Percentiles rank a stretch among this genome's conserved stretches.
phyloP scores from a whole-genome alignment of 106 monocot species.

The Dendrobium huoshanense region DNA sequence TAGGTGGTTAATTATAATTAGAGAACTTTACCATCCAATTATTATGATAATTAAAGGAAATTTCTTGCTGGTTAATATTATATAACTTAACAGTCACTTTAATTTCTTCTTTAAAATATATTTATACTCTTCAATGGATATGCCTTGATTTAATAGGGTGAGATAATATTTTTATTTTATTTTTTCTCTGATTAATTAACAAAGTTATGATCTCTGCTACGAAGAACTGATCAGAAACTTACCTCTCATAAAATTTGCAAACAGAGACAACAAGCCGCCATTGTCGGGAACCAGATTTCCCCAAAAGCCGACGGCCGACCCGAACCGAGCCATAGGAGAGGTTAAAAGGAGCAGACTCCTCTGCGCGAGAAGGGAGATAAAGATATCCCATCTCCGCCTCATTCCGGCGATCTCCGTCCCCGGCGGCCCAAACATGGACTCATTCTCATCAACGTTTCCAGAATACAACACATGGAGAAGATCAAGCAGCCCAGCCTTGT shows the following conservation, averaged over 20 bases:
- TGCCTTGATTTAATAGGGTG: too few species aligned
- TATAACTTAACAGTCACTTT: too few species aligned
- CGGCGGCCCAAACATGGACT: constrained; percentile 4
- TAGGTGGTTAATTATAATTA: too few species aligned
- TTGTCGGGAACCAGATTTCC: constrained; percentile 19
- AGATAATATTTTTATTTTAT: too few species aligned
- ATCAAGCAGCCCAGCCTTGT: constrained; percentile 9
- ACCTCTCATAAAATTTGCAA: constrained; percentile 14
- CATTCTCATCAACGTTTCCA: constrained; percentile 8
- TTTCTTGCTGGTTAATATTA: too few species aligned
- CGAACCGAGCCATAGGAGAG: background rate
- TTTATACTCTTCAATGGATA: too few species aligned
- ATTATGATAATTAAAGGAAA: too few species aligned
- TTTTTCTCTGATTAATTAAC: too few species aligned
- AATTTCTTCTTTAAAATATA: too few species aligned
- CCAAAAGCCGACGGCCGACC: constrained; percentile 12
- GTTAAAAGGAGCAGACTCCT: constrained; percentile 1
- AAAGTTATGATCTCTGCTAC: too few species aligned
- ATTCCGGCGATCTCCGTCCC: constrained; percentile 9
- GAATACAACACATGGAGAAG: constrained; percentile 10
- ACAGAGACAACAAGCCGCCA: constrained; percentile 11
- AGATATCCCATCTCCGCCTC: constrained; percentile 11
- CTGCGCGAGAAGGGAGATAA: constrained; percentile 15
- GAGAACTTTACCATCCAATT: too few species aligned
- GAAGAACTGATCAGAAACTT: background rate